Evolutionary conservation across 129 eudicot species (phyloP).

Genomic region (Sambucus nigra): DNA sequence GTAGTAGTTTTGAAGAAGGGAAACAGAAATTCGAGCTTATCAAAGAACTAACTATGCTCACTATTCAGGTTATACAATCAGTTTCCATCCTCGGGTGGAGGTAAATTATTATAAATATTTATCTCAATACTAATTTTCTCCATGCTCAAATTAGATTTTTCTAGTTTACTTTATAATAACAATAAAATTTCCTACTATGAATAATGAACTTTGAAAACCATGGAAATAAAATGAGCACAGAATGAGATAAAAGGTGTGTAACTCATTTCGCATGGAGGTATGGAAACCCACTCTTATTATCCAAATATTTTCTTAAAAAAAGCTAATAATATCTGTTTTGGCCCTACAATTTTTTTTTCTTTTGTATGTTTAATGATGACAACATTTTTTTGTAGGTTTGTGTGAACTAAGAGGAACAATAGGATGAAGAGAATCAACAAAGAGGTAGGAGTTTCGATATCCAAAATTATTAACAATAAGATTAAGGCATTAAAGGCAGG

Average conservation of each 20-base stretch:
- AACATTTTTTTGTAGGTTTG: too few relatives aligned
- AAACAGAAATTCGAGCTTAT: conserved; percentile 1
- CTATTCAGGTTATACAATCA: conserved; percentile 1
- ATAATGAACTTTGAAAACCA: too few relatives aligned
- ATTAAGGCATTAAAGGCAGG: conserved; percentile 21
- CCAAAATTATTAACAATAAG: conserved; percentile 19
- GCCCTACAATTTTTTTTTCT: not conserved
- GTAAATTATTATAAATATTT: too few relatives aligned
- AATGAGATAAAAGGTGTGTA: too few relatives aligned
- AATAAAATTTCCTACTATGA: too few relatives aligned
- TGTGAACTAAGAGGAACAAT: conserved; percentile 21
- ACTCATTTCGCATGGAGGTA: not conserved
- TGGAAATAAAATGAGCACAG: not conserved
- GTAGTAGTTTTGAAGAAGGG: not conserved
- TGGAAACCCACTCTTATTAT: too few relatives aligned
- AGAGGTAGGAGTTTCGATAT: conserved; percentile 12
- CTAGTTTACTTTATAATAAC: too few relatives aligned
- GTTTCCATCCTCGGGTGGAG: conserved; percentile 13
- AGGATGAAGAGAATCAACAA: conserved; percentile 22
- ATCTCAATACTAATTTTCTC: too few relatives aligned
- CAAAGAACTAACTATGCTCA: not conserved
- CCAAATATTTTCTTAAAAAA: too few relatives aligned
- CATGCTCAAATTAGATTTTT: too few relatives aligned
- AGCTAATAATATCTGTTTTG: not conserved
- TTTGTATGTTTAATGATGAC: too few relatives aligned